These are phyloP conservation scores for Colletotrichum cordylinicola DNA, from an alignment of 2,329 filamentous ascomycete genomes.

Conservation along the genomic window DNA sequence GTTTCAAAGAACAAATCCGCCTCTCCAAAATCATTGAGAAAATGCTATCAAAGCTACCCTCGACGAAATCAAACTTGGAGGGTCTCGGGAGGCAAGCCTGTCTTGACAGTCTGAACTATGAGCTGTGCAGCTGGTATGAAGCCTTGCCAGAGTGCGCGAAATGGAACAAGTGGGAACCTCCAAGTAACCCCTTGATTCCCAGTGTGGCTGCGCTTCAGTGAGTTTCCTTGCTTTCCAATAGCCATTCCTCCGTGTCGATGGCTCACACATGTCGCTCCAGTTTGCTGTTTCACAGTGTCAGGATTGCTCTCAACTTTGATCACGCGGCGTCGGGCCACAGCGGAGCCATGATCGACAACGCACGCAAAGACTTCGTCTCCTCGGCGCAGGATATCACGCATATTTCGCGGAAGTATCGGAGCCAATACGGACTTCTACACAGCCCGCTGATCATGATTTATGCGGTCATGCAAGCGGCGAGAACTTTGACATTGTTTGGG, in stretches of 20 bases:
- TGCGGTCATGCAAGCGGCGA: neutral
- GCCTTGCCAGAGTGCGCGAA: constrained; percentile 22
- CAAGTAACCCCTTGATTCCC: neutral
- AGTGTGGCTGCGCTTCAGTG: constrained; percentile 27
- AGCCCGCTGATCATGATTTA: constrained; percentile 2
- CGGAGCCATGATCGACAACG: neutral
- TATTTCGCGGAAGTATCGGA: constrained; percentile 25
- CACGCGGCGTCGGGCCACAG: neutral
- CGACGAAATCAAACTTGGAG: neutral
- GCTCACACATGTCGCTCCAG: neutral
- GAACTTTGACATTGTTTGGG: neutral
- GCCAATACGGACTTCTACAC: constrained; percentile 18
- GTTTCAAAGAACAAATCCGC: constrained; percentile 26
- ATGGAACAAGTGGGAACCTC: constrained; percentile 28
- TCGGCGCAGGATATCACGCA: constrained; percentile 27
- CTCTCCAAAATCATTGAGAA: constrained; percentile 24
- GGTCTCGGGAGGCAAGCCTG: neutral
- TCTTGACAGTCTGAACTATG: constrained; percentile 24
- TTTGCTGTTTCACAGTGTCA: constrained; percentile 28
- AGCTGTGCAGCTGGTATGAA: constrained; percentile 25
- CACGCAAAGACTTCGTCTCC: constrained; percentile 18
- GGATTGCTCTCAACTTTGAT: constrained; percentile 29
- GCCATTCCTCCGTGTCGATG: neutral
- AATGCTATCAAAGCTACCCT: constrained; percentile 25
- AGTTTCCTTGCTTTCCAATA: neutral